Evolutionary conservation across 163 green algal species (phyloP).

Genomic region (Dunaliella salina): DNA sequence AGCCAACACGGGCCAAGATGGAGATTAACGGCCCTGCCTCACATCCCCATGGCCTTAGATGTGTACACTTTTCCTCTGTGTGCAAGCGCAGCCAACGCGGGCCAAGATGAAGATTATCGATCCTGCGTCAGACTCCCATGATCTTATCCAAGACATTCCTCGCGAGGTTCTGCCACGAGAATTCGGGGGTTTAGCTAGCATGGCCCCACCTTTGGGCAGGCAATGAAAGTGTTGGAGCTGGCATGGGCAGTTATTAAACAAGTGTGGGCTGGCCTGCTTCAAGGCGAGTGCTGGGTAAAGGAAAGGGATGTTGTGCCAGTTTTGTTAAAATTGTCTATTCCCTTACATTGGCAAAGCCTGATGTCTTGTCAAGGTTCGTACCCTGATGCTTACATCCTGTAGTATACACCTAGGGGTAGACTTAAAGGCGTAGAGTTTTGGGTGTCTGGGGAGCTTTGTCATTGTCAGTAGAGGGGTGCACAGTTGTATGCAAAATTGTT

Average conservation of each 20-base stretch:
- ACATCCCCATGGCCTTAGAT: not conserved
- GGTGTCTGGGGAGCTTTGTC: no score
- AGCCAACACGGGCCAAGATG: constrained; percentile 8
- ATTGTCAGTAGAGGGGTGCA: no score
- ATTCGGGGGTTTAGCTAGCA: not conserved
- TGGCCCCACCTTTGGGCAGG: not conserved
- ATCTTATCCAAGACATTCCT: not conserved
- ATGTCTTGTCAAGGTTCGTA: no score
- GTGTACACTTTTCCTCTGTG: not conserved
- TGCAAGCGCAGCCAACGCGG: not conserved
- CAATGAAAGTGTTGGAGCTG: not conserved
- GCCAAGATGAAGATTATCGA: constrained; percentile 12
- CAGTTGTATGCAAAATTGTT: no score
- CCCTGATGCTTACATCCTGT: no score
- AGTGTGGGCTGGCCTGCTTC: no score
- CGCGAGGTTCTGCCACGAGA: not conserved
- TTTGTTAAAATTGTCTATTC: not conserved
- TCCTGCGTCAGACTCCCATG: not conserved
- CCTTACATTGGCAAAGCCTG: not conserved
- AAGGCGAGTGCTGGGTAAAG: no score
- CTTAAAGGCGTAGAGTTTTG: no score
- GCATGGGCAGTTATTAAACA: no score
- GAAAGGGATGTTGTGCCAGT: no score
- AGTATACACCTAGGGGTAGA: no score
- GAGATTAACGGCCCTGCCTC: not conserved